These are phyloP conservation scores for Plasmodium adleri DNA, from an alignment of 169 alveolate species.

Conservation along the genomic window DNA sequence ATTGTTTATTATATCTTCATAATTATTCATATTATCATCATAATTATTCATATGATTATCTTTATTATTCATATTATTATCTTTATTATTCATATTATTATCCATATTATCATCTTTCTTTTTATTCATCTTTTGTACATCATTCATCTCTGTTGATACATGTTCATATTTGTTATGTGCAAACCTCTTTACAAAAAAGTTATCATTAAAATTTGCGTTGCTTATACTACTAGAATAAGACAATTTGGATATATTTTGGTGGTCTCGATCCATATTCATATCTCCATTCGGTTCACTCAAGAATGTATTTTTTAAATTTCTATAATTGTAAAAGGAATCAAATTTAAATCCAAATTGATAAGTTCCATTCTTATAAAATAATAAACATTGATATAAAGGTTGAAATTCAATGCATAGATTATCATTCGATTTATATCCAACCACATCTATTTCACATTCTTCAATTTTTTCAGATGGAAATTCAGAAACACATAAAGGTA, in stretches of 20 bases:
- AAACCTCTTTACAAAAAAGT: slow-evolving; percentile 7
- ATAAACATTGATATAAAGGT: slow-evolving; percentile 86
- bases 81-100: background rate
- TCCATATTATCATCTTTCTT: background rate
- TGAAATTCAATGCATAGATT: slow-evolving; percentile 85
- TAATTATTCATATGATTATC: too few relatives aligned
- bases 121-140: slow-evolving; percentile 17
- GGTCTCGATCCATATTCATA: slow-evolving; percentile 6
- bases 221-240: slow-evolving; percentile 32
- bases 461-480: slow-evolving; percentile 64
- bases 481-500: slow-evolving; percentile 79
- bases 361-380: slow-evolving; percentile 83
- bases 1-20: too few relatives aligned
- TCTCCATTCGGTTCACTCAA: slow-evolving; percentile 17
- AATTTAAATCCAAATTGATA: slow-evolving; percentile 87
- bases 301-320: slow-evolving; percentile 16
- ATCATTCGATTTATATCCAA: slow-evolving; percentile 77
- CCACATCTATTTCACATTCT: slow-evolving; percentile 64
- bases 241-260: slow-evolving; percentile 10
- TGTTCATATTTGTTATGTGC: slow-evolving; percentile 2
- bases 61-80: background rate
- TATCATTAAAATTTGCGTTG: slow-evolving; percentile 19
- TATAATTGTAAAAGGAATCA: slow-evolving; percentile 84
- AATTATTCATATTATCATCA: too few relatives aligned
- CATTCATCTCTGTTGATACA: slow-evolving; percentile 6